phyloP scores from a whole-genome alignment of 2,329 filamentous ascomycete species.

The Pseudogymnoascus sp. region DNA sequence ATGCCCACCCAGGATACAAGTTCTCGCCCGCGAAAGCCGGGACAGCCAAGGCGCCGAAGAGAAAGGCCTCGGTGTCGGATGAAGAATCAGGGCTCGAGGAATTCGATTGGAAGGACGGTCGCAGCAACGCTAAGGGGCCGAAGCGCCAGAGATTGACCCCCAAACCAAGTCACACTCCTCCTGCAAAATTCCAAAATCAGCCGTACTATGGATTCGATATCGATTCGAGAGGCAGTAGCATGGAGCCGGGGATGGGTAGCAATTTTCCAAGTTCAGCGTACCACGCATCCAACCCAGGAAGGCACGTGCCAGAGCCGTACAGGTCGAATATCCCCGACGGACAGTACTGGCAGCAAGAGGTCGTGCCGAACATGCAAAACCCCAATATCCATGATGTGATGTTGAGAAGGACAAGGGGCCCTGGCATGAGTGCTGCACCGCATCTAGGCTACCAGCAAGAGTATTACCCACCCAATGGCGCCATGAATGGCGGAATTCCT shows the following conservation, averaged over 20 bases:
- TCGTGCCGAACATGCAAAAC: constrained; percentile 22
- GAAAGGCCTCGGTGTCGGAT: constrained; percentile 39
- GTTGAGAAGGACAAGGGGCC: constrained; percentile 36
- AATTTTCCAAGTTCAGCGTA: constrained; percentile 43
- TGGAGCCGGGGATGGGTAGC: constrained; percentile 23
- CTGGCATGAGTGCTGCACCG: constrained; percentile 26
- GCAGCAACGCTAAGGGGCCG: not conserved
- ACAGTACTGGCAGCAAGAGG: constrained; percentile 43
- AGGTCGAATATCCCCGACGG: constrained; percentile 35
- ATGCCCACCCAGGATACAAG: constrained; percentile 86
- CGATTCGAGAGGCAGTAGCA: constrained; percentile 27
- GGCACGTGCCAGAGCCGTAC: constrained; percentile 41
- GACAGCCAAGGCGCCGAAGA: constrained; percentile 39
- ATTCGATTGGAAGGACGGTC: constrained; percentile 37
- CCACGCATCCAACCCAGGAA: constrained; percentile 46
- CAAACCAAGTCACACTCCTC: constrained; percentile 19
- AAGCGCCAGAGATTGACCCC: constrained; percentile 22
- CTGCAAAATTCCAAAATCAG: constrained; percentile 20
- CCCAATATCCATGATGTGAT: constrained; percentile 36
- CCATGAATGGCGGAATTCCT: not conserved
- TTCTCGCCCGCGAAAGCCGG: constrained; percentile 75
- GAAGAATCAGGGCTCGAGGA: constrained; percentile 42
- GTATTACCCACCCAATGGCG: constrained; percentile 16
- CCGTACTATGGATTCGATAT: constrained; percentile 17
- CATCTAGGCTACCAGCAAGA: constrained; percentile 32